Conservation (phyloP, 208 protist genomes). For the Leishmania lainsoni region DNA sequence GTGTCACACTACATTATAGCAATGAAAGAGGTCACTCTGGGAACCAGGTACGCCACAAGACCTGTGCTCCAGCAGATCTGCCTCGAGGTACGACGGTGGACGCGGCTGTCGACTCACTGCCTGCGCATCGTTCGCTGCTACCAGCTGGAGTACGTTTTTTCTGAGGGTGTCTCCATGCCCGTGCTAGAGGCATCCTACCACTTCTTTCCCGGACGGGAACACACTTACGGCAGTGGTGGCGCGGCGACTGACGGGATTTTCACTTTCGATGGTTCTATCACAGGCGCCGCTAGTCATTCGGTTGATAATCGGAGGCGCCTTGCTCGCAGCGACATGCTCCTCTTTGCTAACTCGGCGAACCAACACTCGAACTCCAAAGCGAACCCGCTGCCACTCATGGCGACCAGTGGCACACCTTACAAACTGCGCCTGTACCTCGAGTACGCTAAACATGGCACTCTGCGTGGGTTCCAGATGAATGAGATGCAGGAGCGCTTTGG, state of each 20-base stretch:
- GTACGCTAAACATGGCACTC: constrained; percentile 63
- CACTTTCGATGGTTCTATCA: neutral
- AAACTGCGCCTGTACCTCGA: constrained; percentile 73
- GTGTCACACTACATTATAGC: constrained; percentile 57
- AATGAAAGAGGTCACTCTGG: constrained; percentile 59
- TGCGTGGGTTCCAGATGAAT: constrained; percentile 47
- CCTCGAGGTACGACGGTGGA: constrained; percentile 51
- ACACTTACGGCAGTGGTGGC: neutral
- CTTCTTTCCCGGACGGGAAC: constrained; percentile 14
- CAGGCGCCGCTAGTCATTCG: neutral
- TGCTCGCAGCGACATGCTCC: neutral
- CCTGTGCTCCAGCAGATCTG: constrained; percentile 38
- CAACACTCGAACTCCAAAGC: neutral
- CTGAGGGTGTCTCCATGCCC: constrained; percentile 15
- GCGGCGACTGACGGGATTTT: neutral
- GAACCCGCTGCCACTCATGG: neutral
- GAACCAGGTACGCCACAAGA: constrained; percentile 19
- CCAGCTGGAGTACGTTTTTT: constrained; percentile 53
- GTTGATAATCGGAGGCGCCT: constrained; percentile 6
- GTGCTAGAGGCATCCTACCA: constrained; percentile 28
- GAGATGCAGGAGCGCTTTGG: constrained; percentile 61
- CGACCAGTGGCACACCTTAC: neutral
- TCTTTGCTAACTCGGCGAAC: constrained; percentile 1
- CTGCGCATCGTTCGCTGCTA: constrained; percentile 55
- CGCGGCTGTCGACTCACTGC: constrained; percentile 49